phyloP scores from a whole-genome alignment of 306 rosid genomes.

The Castanea mollissima region DNA sequence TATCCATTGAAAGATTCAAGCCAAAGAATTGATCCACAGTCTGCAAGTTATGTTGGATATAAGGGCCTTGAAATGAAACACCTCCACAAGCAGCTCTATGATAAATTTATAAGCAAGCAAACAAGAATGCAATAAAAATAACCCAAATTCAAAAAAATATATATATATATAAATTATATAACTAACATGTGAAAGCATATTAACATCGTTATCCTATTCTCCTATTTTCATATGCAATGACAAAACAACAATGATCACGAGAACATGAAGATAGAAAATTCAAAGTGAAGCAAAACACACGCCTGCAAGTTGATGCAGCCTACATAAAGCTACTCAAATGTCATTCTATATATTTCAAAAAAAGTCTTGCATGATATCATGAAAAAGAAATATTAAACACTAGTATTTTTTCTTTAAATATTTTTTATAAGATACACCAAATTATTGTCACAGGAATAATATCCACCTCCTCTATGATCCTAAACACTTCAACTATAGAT shows the following conservation, averaged over 20 bases:
- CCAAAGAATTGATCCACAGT: constrained; percentile 60
- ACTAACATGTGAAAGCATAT: background rate
- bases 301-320: background rate
- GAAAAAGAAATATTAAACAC: background rate
- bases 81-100: background rate
- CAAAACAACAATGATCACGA: background rate
- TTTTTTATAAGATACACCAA: background rate
- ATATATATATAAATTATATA: background rate
- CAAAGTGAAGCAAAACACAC: background rate
- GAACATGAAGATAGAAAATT: constrained; percentile 4
- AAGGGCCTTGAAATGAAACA: background rate
- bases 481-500: constrained; percentile 52
- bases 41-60: constrained; percentile 32
- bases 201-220: background rate
- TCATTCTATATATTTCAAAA: background rate
- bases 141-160: too few relatives aligned
- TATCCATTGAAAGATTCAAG: constrained; percentile 51
- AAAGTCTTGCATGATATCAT: background rate
- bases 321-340: background rate
- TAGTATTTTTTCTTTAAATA: background rate
- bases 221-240: background rate
- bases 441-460: constrained; percentile 1
- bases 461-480: constrained; percentile 57
- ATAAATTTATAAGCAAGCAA: background rate
- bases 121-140: background rate